Conservation (phyloP, 306 rosid species). For the Erythrophleum fordii region DNA sequence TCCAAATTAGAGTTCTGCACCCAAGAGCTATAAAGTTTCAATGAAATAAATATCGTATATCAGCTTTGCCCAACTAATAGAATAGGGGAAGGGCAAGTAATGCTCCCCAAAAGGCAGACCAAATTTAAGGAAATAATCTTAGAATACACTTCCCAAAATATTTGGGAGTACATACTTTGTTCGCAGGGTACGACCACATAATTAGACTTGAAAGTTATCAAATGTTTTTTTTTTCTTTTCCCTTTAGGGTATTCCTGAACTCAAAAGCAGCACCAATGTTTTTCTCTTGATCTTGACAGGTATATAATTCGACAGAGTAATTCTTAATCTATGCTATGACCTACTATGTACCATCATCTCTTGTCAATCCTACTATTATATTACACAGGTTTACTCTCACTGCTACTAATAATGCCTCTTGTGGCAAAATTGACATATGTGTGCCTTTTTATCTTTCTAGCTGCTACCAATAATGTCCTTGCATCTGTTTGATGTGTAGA, state of each 20-base stretch:
- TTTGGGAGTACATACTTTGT: background rate
- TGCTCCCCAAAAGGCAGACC: background rate
- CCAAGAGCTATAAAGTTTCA: background rate
- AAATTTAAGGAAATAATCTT: background rate
- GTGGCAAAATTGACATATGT: background rate
- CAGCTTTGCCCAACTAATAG: background rate
- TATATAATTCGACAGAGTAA: too few species aligned
- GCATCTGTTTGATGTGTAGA: background rate
- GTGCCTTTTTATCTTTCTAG: background rate
- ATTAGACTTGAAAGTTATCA: background rate
- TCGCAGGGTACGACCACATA: background rate
- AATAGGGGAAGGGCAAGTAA: background rate
- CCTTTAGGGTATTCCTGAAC: background rate
- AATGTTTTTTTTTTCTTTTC: background rate
- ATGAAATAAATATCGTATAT: background rate
- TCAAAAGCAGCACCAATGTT: background rate
- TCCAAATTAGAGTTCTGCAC: background rate
- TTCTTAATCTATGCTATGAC: too few species aligned
- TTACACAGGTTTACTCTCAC: background rate
- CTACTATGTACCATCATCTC: background rate
- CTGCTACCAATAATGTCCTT: background rate
- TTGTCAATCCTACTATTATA: background rate
- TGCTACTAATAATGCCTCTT: background rate
- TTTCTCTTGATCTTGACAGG: background rate
- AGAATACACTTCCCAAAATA: background rate